phyloP scores from a whole-genome alignment of 768 basidiomycete species.

The Trametes cingulata region DNA sequence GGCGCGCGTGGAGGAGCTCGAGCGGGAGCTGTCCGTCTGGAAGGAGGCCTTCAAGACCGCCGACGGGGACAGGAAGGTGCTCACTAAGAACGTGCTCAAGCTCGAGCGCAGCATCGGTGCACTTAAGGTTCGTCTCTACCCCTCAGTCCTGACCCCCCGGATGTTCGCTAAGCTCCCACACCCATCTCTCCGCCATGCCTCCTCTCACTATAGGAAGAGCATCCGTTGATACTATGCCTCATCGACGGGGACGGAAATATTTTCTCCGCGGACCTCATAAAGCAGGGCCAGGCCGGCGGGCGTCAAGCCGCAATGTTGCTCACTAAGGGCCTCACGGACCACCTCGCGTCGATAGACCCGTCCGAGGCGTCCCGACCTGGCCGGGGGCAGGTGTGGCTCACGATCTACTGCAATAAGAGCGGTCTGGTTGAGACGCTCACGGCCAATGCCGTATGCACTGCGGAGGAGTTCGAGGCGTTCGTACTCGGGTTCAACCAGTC shows the following conservation, averaged over 20 bases:
- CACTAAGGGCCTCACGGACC: conserved; percentile 38
- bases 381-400: conserved; percentile 39
- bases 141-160: background rate
- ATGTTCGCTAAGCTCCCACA: background rate
- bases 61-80: conserved; percentile 35
- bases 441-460: conserved; percentile 33
- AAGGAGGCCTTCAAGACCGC: conserved; percentile 38
- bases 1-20: conserved; percentile 37
- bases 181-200: background rate
- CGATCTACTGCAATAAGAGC: conserved; percentile 39
- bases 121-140: conserved; percentile 30
- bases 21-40: conserved; percentile 43
- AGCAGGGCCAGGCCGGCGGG: conserved; percentile 36
- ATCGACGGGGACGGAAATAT: conserved; percentile 45
- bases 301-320: conserved; percentile 38
- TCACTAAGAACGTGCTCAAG: conserved; percentile 30
- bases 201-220: conserved; percentile 36
- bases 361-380: conserved; percentile 23
- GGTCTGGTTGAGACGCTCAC: conserved; percentile 37
- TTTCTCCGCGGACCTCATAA: conserved; percentile 36
- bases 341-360: conserved; percentile 31
- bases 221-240: conserved; percentile 39
- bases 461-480: conserved; percentile 39
- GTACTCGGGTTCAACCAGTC: conserved; percentile 42
- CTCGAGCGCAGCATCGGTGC: conserved; percentile 37